Evolutionary conservation across 2,329 filamentous ascomycete genomes (phyloP).

Genomic region (Colletotrichum navitas): DNA sequence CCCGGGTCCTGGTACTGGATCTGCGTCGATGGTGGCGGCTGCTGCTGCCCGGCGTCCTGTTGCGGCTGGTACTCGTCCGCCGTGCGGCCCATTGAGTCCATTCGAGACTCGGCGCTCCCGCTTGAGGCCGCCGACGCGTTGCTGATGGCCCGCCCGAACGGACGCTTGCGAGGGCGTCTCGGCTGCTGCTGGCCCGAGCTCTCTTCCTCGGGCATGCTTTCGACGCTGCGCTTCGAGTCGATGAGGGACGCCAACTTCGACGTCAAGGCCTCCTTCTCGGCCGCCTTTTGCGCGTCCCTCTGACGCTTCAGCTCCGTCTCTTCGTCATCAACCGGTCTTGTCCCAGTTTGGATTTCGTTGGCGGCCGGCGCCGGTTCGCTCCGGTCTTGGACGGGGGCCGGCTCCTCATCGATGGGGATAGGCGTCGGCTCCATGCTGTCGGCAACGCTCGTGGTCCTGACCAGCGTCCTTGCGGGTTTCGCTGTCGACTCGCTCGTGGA

Average conservation of each 20-base stretch:
- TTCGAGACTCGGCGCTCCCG: constrained; percentile 55
- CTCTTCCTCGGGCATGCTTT: constrained; percentile 41
- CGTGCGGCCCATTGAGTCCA: constrained; percentile 42
- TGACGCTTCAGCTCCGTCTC: constrained; percentile 41
- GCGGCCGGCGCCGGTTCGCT: background rate
- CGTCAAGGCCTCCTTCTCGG: constrained; percentile 57
- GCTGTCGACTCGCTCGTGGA: constrained; percentile 47
- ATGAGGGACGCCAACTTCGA: constrained; percentile 60
- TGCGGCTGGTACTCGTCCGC: constrained; percentile 21
- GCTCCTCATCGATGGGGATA: constrained; percentile 5
- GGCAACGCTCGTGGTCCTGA: constrained; percentile 32
- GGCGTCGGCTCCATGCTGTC: constrained; percentile 37
- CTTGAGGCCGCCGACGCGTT: constrained; percentile 67
- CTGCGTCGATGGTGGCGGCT: constrained; percentile 62
- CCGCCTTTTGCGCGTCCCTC: constrained; percentile 46
- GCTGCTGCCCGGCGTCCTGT: constrained; percentile 1
- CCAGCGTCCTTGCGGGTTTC: constrained; percentile 1
- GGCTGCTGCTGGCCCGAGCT: constrained; percentile 26
- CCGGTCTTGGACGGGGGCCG: constrained; percentile 5
- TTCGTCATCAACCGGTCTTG: constrained; percentile 38
- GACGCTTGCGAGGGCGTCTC: constrained; percentile 56
- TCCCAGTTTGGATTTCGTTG: constrained; percentile 36
- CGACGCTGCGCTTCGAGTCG: constrained; percentile 46
- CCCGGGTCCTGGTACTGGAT: constrained; percentile 66
- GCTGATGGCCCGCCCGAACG: constrained; percentile 70